Conservation (phyloP, 164 flowering plant genomes). For the Chimonanthus praecox region DNA sequence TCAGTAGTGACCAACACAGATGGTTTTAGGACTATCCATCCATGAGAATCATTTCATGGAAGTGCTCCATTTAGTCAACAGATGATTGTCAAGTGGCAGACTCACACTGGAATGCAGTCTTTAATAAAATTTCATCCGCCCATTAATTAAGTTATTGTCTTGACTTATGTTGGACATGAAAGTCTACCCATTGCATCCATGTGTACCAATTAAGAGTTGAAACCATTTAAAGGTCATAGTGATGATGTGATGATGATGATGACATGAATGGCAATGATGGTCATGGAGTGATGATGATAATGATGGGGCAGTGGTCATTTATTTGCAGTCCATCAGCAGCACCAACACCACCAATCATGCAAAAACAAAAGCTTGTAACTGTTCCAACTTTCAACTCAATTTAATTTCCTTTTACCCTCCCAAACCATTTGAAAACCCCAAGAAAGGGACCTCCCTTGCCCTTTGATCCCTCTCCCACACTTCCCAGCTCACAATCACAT, state of each 20-base stretch:
- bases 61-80: too few species aligned
- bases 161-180: not conserved
- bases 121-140: not conserved
- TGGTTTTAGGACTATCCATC: too few species aligned
- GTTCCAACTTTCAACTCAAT: conserved; percentile 10
- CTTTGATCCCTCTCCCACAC: conserved; percentile 5
- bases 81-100: not conserved
- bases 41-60: too few species aligned
- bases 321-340: not conserved
- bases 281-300: not conserved
- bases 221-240: not conserved
- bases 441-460: conserved; percentile 16
- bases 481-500: conserved; percentile 2
- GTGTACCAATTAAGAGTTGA: not conserved
- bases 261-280: not conserved
- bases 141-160: too few species aligned
- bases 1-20: too few species aligned
- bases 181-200: conserved; percentile 4
- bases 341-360: conserved; percentile 16
- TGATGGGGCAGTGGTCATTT: not conserved
- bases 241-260: conserved; percentile 5
- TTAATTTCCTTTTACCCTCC: conserved; percentile 26
- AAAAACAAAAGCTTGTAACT: conserved; percentile 6
- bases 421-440: conserved; percentile 35
- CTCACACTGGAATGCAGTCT: not conserved